These are phyloP conservation scores for Pichia rugopelliculosa DNA, from an alignment of 805 yeast species.

Conservation along the genomic window DNA sequence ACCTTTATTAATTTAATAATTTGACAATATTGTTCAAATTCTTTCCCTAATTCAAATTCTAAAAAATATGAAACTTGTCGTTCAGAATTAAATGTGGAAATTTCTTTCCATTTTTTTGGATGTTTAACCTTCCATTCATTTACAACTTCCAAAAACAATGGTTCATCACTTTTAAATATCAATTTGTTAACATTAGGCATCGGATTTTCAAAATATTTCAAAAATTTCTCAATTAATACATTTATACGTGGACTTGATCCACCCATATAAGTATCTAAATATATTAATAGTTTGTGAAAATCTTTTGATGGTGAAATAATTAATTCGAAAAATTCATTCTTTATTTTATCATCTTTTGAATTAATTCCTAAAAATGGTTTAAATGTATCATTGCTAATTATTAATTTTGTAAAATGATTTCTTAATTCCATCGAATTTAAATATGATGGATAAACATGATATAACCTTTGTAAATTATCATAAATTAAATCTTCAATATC, in stretches of 20 bases:
- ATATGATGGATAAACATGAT: slow-evolving; percentile 24
- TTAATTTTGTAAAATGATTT: background rate
- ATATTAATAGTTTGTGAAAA: slow-evolving; percentile 2
- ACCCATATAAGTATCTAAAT: slow-evolving; percentile 4
- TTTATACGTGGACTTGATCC: slow-evolving; percentile 9
- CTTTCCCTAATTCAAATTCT: slow-evolving; percentile 12
- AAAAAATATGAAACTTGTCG: slow-evolving; percentile 17
- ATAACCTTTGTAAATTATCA: slow-evolving; percentile 18
- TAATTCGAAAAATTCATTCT: background rate
- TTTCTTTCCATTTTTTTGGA: slow-evolving; percentile 19
- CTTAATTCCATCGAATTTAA: slow-evolving; percentile 9
- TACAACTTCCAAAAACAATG: slow-evolving; percentile 16
- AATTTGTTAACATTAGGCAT: background rate
- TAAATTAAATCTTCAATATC: slow-evolving; percentile 13
- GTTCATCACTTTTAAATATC: background rate
- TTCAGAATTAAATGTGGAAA: slow-evolving; percentile 12
- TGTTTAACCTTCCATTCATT: slow-evolving; percentile 16
- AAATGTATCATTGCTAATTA: background rate
- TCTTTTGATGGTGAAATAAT: slow-evolving; percentile 8
- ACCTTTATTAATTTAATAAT: slow-evolving; percentile 6
- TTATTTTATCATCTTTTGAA: background rate
- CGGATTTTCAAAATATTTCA: background rate
- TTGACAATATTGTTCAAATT: slow-evolving; percentile 2
- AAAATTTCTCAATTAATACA: slow-evolving; percentile 5
- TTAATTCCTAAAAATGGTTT: slow-evolving; percentile 2